Conservation (phyloP, 1,139 yeast genomes). For the Geotrichum fermentans region DNA sequence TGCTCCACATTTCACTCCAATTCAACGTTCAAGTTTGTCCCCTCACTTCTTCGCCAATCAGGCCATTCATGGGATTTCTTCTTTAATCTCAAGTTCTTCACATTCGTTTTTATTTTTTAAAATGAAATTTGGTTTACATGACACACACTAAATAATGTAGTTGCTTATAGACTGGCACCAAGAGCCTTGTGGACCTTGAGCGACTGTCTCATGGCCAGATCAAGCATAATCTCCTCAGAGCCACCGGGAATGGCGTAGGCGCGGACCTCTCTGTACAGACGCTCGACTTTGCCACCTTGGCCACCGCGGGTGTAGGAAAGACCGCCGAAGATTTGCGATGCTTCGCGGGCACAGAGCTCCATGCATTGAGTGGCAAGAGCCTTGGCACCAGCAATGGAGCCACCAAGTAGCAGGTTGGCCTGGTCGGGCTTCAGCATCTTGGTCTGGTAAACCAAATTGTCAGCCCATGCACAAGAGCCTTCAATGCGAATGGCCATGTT, state of each 20-base stretch:
- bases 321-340: slow-evolving; percentile 45
- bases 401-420: slow-evolving; percentile 42
- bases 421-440: slow-evolving; percentile 38
- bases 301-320: slow-evolving; percentile 45
- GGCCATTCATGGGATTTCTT: no score
- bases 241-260: slow-evolving; percentile 46
- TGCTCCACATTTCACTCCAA: no score
- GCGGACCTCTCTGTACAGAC: slow-evolving; percentile 43
- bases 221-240: slow-evolving; percentile 45
- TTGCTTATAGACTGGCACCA: slow-evolving; percentile 39
- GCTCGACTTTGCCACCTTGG: slow-evolving; percentile 43
- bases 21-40: no score
- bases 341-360: slow-evolving; percentile 44
- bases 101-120: background rate
- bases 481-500: slow-evolving; percentile 43
- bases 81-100: no score
- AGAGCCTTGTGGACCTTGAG: slow-evolving; percentile 40
- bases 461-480: slow-evolving; percentile 40
- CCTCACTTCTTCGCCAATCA: no score
- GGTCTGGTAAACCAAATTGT: slow-evolving; percentile 38
- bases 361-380: slow-evolving; percentile 42
- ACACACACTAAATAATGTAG: background rate
- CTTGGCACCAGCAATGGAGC: slow-evolving; percentile 44
- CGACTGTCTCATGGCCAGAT: slow-evolving; percentile 41
- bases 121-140: background rate